Percentiles rank a stretch among this genome's conserved stretches.
These are phyloP conservation scores for Rhodomyrtus tomentosa DNA, from an alignment of 345 rosid species.

Conservation along the genomic window DNA sequence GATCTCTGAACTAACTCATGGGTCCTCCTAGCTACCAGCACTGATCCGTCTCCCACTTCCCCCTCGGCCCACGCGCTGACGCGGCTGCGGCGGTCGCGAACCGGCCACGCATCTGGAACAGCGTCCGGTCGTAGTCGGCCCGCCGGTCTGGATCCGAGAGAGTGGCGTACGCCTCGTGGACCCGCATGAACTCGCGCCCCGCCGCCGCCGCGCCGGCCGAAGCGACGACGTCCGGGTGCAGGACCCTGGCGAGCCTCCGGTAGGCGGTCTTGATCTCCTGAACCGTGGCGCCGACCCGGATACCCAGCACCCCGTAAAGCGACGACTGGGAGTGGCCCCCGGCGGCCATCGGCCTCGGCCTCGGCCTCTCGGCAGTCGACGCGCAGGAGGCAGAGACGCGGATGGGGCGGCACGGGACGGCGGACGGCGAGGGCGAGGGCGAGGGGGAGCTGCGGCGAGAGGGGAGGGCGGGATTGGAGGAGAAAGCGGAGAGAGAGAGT, in stretches of 20 bases:
- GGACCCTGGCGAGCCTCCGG: slow-evolving; percentile 39
- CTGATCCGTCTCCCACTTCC: slow-evolving; percentile 69
- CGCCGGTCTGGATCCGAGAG: slow-evolving; percentile 57
- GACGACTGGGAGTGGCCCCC: slow-evolving; percentile 11
- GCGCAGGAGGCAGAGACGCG: slow-evolving; percentile 29
- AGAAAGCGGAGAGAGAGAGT: slow-evolving; percentile 6
- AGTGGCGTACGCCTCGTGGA: slow-evolving; percentile 58
- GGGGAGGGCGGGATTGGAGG: not conserved
- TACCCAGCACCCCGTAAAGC: slow-evolving; percentile 49
- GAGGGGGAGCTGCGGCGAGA: not conserved
- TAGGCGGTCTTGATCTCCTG: slow-evolving; percentile 64
- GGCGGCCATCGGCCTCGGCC: not conserved
- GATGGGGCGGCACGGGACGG: slow-evolving; percentile 19
- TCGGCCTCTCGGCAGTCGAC: slow-evolving; percentile 25
- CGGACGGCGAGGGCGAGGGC: not conserved
- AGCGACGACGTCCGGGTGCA: slow-evolving; percentile 56
- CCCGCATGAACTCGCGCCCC: slow-evolving; percentile 34
- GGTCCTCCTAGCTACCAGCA: slow-evolving; percentile 33
- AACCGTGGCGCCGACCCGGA: slow-evolving; percentile 37
- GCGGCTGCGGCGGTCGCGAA: slow-evolving; percentile 5
- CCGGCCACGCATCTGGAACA: slow-evolving; percentile 13
- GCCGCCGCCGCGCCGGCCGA: slow-evolving; percentile 1
- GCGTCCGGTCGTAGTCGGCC: slow-evolving; percentile 37
- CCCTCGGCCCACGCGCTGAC: slow-evolving; percentile 12
- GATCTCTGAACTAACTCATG: not conserved